Evolutionary conservation across 345 rosid genomes (phyloP), one percentile per base, ranked within the genome.

Genomic region (Chamaenerion angustifolium): DNA sequence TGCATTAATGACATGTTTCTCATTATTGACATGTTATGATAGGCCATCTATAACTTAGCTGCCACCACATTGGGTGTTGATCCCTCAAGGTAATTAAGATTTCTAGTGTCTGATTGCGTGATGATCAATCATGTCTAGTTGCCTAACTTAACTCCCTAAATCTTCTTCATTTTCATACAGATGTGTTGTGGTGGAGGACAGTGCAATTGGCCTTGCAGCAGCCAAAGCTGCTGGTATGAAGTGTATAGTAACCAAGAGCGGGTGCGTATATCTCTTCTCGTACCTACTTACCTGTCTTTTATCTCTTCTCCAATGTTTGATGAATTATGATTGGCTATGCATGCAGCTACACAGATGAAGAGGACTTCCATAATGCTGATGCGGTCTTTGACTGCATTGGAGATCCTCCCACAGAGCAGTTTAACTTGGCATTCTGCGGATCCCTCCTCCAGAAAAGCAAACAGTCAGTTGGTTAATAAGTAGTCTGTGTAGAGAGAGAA

Each of bases 191-290:
- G 70, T 90, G 44, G 98, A 90, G 77, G 95, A 90, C 65, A 90
- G 95, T 11, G 82, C 76, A 37, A 90, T 83, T 7, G 98, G 93
- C 45, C 93, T 90, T 48, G 82, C 96, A 49, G 96, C 98, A 40
- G 96, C 98, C 55, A 86, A 86, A 77, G 80, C 96, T 49, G 96
- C 98, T 10, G 96, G 89, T 68, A 86, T 86, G 98, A 90, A 74
- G 63, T 83, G 98, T 67, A 78, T 83, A 25, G 83, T 86, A 56
- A 86, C 98, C 54, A 86, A 83, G 75, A 90, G 98, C 70, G 76
- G 87, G 94, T 86, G 69, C 72, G 63, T 61, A 8, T 31, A 10
- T 16, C 12, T 49, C 14, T 45, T n/a, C n/a, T n/a, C n/a, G n/a
- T n/a, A n/a, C n/a, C n/a, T n/a, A n/a, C n/a, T n/a, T n/a, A n/a